Evolutionary conservation across 1,284 basidiomycete genomes (phyloP).

Genomic region (Ceratobasidium theobromae): DNA sequence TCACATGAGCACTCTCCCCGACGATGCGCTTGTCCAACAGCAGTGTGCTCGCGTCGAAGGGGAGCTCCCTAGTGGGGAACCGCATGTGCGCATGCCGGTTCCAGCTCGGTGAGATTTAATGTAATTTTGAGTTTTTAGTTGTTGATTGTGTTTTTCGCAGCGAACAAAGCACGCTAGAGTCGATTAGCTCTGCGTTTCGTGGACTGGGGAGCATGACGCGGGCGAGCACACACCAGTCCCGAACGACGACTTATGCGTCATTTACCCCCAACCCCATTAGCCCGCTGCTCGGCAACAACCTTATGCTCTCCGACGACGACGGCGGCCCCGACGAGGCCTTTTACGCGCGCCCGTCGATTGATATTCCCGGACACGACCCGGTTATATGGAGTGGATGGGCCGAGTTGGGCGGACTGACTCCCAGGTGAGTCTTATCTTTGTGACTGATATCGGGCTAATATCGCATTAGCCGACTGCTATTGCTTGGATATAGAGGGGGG

Average conservation of each 20-base stretch:
- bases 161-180: conserved; percentile 29
- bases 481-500: conserved; percentile 59
- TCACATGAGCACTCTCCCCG: conserved; percentile 24
- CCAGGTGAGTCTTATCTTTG: conserved; percentile 2
- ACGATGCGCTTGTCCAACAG: conserved; percentile 15
- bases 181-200: conserved; percentile 16
- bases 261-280: conserved; percentile 9
- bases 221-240: conserved; percentile 11
- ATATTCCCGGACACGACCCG: not conserved
- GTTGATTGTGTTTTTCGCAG: not conserved
- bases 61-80: not conserved
- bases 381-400: conserved; percentile 27
- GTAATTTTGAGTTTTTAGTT: not conserved
- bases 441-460: not conserved
- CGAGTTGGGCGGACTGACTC: not conserved
- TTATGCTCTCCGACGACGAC: conserved; percentile 29
- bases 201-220: conserved; percentile 25
- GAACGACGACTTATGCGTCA: conserved; percentile 7
- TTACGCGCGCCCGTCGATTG: not conserved
- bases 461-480: conserved; percentile 53
- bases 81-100: conserved; percentile 9
- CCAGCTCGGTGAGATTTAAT: conserved; percentile 13
- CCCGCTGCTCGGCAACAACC: not conserved
- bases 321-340: conserved; percentile 18
- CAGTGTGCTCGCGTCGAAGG: not conserved